phyloP scores from a whole-genome alignment of 2,329 filamentous ascomycete genomes.

The Hortaea sp. region DNA sequence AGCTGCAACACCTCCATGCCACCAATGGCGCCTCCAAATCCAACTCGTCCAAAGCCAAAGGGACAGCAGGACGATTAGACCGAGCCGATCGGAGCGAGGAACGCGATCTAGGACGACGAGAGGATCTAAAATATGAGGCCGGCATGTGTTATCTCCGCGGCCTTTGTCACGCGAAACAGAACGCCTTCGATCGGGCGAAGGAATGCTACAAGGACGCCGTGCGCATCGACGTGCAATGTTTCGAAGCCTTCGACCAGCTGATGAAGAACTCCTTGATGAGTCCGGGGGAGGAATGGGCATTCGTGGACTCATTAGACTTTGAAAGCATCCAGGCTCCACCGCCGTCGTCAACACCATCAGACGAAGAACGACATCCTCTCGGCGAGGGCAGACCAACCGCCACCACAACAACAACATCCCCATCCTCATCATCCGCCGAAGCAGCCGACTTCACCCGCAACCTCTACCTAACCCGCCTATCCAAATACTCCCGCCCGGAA shows the following conservation, averaged over 20 bases:
- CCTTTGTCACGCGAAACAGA: conserved; percentile 91
- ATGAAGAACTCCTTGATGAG: conserved; percentile 93
- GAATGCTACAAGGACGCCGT: conserved; percentile 98
- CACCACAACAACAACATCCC: no score
- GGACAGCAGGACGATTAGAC: conserved; percentile 24
- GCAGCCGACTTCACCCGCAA: conserved; percentile 90
- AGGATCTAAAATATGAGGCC: conserved; percentile 78
- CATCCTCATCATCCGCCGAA: conserved; percentile 38
- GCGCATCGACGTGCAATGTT: conserved; percentile 93
- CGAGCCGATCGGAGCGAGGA: conserved; percentile 51
- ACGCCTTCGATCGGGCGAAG: conserved; percentile 92
- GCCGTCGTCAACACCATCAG: no score
- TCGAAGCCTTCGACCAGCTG: conserved; percentile 94
- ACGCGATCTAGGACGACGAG: conserved; percentile 57
- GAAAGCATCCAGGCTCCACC: conserved; percentile 62
- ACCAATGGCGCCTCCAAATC: conserved; percentile 36
- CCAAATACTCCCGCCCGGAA: conserved; percentile 83
- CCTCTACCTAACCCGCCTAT: conserved; percentile 89
- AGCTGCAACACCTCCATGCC: conserved; percentile 53
- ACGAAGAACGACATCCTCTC: no score
- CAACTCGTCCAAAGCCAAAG: conserved; percentile 26
- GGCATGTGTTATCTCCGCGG: conserved; percentile 95
- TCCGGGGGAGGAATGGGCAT: conserved; percentile 81
- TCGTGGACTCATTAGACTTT: conserved; percentile 82
- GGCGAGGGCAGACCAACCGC: no score